These are phyloP conservation scores for Penicillium sp. DNA, from an alignment of 2,329 filamentous ascomycete genomes.

Conservation along the genomic window DNA sequence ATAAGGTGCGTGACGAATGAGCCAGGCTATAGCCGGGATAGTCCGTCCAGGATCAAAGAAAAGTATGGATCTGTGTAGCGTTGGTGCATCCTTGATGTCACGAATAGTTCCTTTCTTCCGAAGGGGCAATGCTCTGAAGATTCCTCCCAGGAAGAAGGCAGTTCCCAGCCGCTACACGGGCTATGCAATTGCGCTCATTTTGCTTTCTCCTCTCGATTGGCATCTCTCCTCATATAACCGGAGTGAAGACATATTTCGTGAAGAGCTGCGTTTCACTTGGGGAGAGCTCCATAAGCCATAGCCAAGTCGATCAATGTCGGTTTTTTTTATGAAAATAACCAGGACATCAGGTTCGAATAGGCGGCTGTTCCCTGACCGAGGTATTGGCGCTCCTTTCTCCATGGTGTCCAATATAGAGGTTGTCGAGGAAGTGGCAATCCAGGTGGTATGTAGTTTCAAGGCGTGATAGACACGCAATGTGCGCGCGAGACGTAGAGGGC, in stretches of 20 bases:
- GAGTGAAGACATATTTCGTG: background rate
- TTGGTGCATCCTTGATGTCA: conserved; percentile 10
- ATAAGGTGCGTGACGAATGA: conserved; percentile 18
- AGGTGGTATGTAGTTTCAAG: background rate
- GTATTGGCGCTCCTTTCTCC: background rate
- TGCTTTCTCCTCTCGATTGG: conserved; percentile 2
- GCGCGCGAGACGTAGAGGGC: background rate
- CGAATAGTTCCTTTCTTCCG: conserved; percentile 23
- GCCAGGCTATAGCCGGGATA: conserved; percentile 21
- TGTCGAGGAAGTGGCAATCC: background rate
- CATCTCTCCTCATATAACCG: background rate
- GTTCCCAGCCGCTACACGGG: conserved; percentile 9
- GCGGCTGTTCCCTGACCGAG: background rate
- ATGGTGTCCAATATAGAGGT: background rate
- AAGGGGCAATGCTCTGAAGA: conserved; percentile 15
- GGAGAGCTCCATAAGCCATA: background rate
- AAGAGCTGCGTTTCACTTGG: background rate
- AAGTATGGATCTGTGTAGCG: conserved; percentile 23
- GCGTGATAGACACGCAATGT: background rate
- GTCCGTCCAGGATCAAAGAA: conserved; percentile 20
- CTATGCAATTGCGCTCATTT: conserved; percentile 11
- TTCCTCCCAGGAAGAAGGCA: conserved; percentile 7
- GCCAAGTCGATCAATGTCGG: background rate
- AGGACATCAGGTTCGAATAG: background rate
- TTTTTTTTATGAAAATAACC: conserved; percentile 7